Conservation (phyloP, 1,284 basidiomycete genomes). For the Mycena citricolor region DNA sequence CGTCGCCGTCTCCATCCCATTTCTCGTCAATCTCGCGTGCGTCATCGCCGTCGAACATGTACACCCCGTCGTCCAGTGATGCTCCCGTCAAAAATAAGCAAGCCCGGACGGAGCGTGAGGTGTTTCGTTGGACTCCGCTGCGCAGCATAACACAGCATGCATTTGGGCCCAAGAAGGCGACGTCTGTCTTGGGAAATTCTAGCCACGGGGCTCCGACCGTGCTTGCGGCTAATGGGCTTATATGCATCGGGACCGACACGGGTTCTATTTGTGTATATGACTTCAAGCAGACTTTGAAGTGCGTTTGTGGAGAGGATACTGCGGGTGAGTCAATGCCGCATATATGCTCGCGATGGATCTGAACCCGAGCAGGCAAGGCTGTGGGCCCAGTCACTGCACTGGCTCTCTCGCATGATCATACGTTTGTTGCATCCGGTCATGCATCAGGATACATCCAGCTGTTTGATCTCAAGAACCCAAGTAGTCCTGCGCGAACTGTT, state of each 20-base stretch:
- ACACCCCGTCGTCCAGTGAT: constrained; percentile 30
- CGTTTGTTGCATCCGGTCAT: constrained; percentile 90
- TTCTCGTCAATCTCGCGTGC: constrained; percentile 70
- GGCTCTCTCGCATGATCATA: constrained; percentile 91
- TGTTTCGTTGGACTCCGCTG: constrained; percentile 81
- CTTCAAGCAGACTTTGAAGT: constrained; percentile 84
- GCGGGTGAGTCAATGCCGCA: constrained; percentile 52
- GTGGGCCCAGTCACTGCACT: constrained; percentile 88
- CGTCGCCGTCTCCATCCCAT: constrained; percentile 61
- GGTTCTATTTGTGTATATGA: constrained; percentile 87
- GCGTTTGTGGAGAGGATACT: constrained; percentile 70
- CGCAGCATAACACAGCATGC: constrained; percentile 55
- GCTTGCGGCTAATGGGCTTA: constrained; percentile 82
- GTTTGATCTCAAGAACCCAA: constrained; percentile 78
- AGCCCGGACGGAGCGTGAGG: constrained; percentile 46
- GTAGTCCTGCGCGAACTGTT: constrained; percentile 68
- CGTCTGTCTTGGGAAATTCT: constrained; percentile 58
- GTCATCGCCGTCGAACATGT: constrained; percentile 63
- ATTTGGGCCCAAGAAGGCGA: constrained; percentile 62
- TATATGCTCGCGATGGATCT: constrained; percentile 8
- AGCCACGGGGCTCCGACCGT: constrained; percentile 72
- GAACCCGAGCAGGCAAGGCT: constrained; percentile 49
- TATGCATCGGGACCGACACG: constrained; percentile 85
- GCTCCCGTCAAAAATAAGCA: constrained; percentile 27
- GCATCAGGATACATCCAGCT: constrained; percentile 83